Base-by-base conservation (phyloP, 495 filamentous ascomycete species). In the Aspergillus mulundensis region DNA sequence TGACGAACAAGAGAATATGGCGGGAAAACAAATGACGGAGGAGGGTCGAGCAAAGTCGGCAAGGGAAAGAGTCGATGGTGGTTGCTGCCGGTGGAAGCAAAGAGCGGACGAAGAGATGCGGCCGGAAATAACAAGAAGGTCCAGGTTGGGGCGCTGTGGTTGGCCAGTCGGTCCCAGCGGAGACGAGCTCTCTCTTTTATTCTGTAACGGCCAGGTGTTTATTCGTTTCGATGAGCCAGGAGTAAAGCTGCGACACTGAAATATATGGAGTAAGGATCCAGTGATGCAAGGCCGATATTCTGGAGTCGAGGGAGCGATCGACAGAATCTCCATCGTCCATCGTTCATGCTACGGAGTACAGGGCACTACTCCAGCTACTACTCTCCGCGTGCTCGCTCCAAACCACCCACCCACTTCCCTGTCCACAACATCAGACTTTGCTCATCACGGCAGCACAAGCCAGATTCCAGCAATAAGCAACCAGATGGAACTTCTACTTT, bases 101-200 rank as follows among this genome's bases (percentile, higher is more conserved):
- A 56, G 47, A 54, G 55, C 43, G 41, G 48, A 39, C 20, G 39
- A 28, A 28, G 38, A 18, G 46, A 55, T 51, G 52, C 15, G 42
- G 53, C 47, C 50, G 56, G 50, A 58, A 53, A 58, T 58, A 53
- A 53, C 56, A 57, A 45, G 40, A 51, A 40, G 34, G 34, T 48
- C 16, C 34, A 15, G 45, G 55, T 10, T n/a, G 47, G 25, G 30
- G 30, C 4, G 47, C 41, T 51, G 43, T 51, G 55, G 47, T 46
- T 50, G 47, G 42, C 47, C 41, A 20, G 41, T 40, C 23, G 46
- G 50, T 54, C 23, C 19, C 16, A 42, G 41, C 36, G 50, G 56
- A 47, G 50, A 49, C n/a, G 38, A 40, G 38, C 38, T 40, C 15
- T 40, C 2, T 15, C 5, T 15, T 40, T 39, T 50, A 50, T 34